phyloP scores from a whole-genome alignment of 2,329 filamentous ascomycete species.

The Ambrosiella beaveri region DNA sequence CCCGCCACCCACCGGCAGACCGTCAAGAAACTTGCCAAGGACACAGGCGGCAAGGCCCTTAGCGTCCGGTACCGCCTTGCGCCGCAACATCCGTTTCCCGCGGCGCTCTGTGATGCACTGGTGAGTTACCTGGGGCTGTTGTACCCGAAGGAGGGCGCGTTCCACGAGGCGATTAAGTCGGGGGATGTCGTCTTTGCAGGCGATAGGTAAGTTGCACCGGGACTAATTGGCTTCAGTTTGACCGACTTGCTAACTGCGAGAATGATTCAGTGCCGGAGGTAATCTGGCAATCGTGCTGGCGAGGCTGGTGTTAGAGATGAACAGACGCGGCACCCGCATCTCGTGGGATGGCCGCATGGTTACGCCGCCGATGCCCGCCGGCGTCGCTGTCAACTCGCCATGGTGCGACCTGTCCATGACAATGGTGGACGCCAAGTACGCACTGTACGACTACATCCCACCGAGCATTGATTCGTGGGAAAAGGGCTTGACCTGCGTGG shows the following conservation, averaged over 20 bases:
- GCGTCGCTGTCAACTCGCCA: slow-evolving; percentile 42
- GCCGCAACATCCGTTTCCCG: slow-evolving; percentile 58
- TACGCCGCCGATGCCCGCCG: slow-evolving; percentile 48
- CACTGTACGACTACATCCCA: slow-evolving; percentile 29
- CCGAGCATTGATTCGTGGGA: slow-evolving; percentile 9
- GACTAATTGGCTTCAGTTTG: no score
- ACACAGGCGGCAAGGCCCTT: slow-evolving; percentile 51
- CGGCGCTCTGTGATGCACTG: slow-evolving; percentile 55
- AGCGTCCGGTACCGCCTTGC: slow-evolving; percentile 58
- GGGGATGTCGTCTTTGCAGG: slow-evolving; percentile 53
- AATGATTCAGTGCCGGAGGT: slow-evolving; percentile 44
- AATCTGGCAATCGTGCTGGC: slow-evolving; percentile 50
- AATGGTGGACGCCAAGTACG: slow-evolving; percentile 16
- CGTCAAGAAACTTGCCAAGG: slow-evolving; percentile 43
- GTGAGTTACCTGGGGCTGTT: slow-evolving; percentile 56
- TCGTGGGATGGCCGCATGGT: slow-evolving; percentile 43
- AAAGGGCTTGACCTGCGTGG: slow-evolving; percentile 26
- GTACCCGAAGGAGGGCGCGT: slow-evolving; percentile 49
- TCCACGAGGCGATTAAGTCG: slow-evolving; percentile 47
- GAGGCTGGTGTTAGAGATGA: slow-evolving; percentile 50
- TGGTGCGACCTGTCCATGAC: slow-evolving; percentile 55
- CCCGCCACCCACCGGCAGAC: slow-evolving; percentile 46
- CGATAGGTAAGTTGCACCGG: slow-evolving; percentile 34
- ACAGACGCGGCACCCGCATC: slow-evolving; percentile 29
- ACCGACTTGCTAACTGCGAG: no score